phyloP scores from a whole-genome alignment of 208 protist genomes.

The Novymonas esmeraldas region DNA sequence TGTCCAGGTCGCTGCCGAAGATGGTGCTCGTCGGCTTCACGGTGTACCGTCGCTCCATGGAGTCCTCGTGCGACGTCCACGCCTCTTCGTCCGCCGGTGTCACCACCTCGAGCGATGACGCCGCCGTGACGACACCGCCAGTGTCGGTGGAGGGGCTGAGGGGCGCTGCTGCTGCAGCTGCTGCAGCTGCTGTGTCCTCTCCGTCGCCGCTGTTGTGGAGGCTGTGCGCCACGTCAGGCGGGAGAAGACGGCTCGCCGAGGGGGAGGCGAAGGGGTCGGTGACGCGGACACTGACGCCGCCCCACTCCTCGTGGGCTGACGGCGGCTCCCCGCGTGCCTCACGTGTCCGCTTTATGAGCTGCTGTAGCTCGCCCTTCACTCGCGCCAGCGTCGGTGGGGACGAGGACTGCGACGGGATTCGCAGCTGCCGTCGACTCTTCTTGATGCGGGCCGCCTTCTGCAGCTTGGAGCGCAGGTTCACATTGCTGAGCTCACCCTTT shows the following conservation, averaged over 20 bases:
- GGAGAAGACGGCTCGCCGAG: slow-evolving; percentile 10
- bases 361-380: slow-evolving; percentile 26
- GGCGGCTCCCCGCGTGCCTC: slow-evolving; percentile 15
- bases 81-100: slow-evolving; percentile 22
- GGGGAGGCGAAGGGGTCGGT: slow-evolving; percentile 5
- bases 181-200: not conserved
- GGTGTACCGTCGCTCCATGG: slow-evolving; percentile 40
- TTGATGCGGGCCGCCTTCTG: slow-evolving; percentile 10
- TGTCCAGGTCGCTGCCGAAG: slow-evolving; percentile 79
- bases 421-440: slow-evolving; percentile 15
- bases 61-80: slow-evolving; percentile 36
- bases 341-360: slow-evolving; percentile 23
- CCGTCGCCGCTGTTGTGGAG: not conserved
- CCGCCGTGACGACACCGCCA: no score
- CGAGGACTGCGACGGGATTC: slow-evolving; percentile 1
- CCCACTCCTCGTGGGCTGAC: slow-evolving; percentile 1
- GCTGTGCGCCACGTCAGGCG: slow-evolving; percentile 9
- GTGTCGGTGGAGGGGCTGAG: no score
- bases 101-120: slow-evolving; percentile 5
- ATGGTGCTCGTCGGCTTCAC: slow-evolving; percentile 65
- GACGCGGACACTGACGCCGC: slow-evolving; percentile 3
- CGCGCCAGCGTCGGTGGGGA: slow-evolving; percentile 4
- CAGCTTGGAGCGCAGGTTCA: slow-evolving; percentile 42
- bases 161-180: not conserved
- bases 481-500: slow-evolving; percentile 56